Percentiles rank a stretch among this genome's conserved stretches.
These are phyloP conservation scores for Xylariaceae sp. DNA, from an alignment of 2,329 filamentous ascomycete species.

Conservation along the genomic window DNA sequence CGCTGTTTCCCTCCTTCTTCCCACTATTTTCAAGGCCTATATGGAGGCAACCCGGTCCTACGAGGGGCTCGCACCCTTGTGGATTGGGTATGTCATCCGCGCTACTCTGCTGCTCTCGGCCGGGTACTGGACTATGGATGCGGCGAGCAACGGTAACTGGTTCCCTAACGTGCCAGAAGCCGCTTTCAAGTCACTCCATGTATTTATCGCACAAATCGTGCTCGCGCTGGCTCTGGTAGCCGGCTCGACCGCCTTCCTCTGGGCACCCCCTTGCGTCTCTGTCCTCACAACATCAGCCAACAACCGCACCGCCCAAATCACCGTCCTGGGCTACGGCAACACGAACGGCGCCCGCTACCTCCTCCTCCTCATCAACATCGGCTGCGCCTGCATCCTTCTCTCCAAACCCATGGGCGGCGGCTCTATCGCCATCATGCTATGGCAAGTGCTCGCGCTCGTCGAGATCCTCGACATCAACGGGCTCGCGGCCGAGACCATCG, in stretches of 20 bases:
- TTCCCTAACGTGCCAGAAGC: constrained; percentile 54
- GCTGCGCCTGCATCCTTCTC: constrained; percentile 70
- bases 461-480: constrained; percentile 58
- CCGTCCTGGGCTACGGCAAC: constrained; percentile 86
- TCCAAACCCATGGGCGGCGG: constrained; percentile 94
- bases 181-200: constrained; percentile 65
- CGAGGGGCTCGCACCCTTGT: constrained; percentile 76
- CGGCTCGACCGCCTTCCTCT: constrained; percentile 78
- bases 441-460: constrained; percentile 79
- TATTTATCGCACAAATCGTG: constrained; percentile 73
- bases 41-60: constrained; percentile 79
- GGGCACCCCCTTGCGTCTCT: constrained; percentile 77
- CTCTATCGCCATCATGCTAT: constrained; percentile 72
- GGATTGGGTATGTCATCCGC: constrained; percentile 78
- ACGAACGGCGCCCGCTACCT: constrained; percentile 89
- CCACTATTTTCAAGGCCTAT: constrained; percentile 72
- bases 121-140: constrained; percentile 82
- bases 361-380: constrained; percentile 72
- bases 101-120: constrained; percentile 69
- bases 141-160: constrained; percentile 83
- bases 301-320: constrained; percentile 53
- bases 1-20: constrained; percentile 64
- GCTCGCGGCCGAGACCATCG: constrained; percentile 65
- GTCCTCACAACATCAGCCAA: constrained; percentile 53
- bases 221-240: constrained; percentile 77